Percentiles rank a stretch among this genome's conserved stretches.
These are phyloP conservation scores for Coemansia sp. DNA, from an alignment of 192 early-diverging fungal species.

Conservation along the genomic window DNA sequence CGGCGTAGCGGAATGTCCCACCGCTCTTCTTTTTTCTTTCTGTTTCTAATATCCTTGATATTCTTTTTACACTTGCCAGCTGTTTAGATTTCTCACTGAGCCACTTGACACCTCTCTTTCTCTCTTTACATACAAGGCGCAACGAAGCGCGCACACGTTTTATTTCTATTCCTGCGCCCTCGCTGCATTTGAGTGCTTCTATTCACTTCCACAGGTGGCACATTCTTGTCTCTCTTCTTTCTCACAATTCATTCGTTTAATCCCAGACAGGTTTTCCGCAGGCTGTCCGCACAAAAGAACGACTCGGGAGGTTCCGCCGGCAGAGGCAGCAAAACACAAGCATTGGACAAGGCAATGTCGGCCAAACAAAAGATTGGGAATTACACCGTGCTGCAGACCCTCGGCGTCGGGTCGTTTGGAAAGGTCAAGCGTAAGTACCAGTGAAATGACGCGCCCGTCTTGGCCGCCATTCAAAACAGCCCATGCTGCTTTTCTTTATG, in stretches of 20 bases:
- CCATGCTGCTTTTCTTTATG: too few species aligned
- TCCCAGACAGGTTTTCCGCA: conserved; percentile 39
- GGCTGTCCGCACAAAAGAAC: conserved; percentile 34
- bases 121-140: not conserved
- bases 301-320: conserved; percentile 1
- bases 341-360: conserved; percentile 41
- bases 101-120: too few species aligned
- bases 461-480: too few species aligned
- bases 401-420: conserved; percentile 95
- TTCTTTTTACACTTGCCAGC: too few species aligned
- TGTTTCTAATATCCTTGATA: not conserved
- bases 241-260: conserved; percentile 38
- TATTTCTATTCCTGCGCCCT: not conserved
- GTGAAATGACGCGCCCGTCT: too few species aligned
- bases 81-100: too few species aligned
- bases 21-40: not conserved
- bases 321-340: conserved; percentile 12
- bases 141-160: not conserved
- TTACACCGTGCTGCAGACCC: conserved; percentile 92
- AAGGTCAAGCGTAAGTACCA: conserved; percentile 90
- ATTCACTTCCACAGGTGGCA: not conserved
- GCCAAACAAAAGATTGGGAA: conserved; percentile 70
- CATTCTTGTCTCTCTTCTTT: not conserved
- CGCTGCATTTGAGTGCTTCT: not conserved
- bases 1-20: not conserved